Evolutionary conservation across 2,329 filamentous ascomycete genomes (phyloP).

Genomic region (Penicillium sp.): DNA sequence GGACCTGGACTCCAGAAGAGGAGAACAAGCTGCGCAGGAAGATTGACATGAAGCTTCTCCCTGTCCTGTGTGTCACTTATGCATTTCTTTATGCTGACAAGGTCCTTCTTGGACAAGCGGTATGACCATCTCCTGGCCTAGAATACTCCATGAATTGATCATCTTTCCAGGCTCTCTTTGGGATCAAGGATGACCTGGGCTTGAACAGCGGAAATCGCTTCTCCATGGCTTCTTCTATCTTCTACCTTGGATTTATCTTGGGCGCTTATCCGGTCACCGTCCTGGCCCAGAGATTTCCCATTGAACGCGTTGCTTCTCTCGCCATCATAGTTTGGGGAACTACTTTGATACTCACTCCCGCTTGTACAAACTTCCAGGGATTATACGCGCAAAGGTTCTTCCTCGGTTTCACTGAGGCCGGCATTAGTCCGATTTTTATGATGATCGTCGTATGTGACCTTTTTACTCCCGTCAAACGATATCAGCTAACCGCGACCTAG

Average conservation of each 20-base stretch:
- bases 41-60: slow-evolving; percentile 10
- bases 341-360: neutral
- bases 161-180: neutral
- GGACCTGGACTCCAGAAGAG: neutral
- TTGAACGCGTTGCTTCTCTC: slow-evolving; percentile 48
- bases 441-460: slow-evolving; percentile 44
- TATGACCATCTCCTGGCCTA: slow-evolving; percentile 42
- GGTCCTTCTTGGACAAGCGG: slow-evolving; percentile 55
- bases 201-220: slow-evolving; percentile 46
- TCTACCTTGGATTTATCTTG: slow-evolving; percentile 51
- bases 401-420: slow-evolving; percentile 55
- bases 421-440: slow-evolving; percentile 58
- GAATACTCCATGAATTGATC: neutral
- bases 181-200: slow-evolving; percentile 35
- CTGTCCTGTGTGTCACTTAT: slow-evolving; percentile 49
- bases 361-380: slow-evolving; percentile 35
- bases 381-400: slow-evolving; percentile 53
- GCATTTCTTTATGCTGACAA: slow-evolving; percentile 52
- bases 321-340: slow-evolving; percentile 32
- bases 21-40: neutral
- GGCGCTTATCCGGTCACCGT: slow-evolving; percentile 48
- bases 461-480: neutral
- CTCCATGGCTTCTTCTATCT: slow-evolving; percentile 46
- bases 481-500: neutral
- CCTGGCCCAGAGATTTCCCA: slow-evolving; percentile 47